A percentile compares a stretch with the other conserved stretches of the same genome.
Evolutionary conservation across 1,284 basidiomycete genomes (phyloP).

Genomic region (Golubevia sp.): DNA sequence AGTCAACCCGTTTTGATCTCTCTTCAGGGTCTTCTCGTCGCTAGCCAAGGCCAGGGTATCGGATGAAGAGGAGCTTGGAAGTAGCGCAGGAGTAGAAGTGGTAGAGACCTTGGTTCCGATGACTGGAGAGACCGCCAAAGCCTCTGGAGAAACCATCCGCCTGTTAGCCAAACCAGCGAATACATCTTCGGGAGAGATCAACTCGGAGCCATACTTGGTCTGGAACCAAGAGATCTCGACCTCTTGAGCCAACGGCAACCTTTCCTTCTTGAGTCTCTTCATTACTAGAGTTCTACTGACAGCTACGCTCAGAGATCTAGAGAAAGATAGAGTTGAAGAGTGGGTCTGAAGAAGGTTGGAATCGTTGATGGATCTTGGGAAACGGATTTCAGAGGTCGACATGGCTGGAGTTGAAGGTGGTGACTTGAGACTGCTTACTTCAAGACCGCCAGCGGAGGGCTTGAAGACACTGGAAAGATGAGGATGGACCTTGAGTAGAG

Average conservation of each 20-base stretch:
- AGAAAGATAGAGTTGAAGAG: slow-evolving; percentile 18
- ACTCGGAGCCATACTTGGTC: slow-evolving; percentile 27
- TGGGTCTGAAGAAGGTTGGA: slow-evolving; percentile 14
- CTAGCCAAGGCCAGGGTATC: slow-evolving; percentile 4
- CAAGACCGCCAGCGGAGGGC: slow-evolving; percentile 9
- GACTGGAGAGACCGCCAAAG: slow-evolving; percentile 33
- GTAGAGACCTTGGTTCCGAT: slow-evolving; percentile 2
- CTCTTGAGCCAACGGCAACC: slow-evolving; percentile 24
- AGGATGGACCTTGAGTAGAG: slow-evolving; percentile 43
- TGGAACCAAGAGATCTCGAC: slow-evolving; percentile 50
- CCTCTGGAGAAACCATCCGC: slow-evolving; percentile 33
- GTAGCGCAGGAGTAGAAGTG: slow-evolving; percentile 5
- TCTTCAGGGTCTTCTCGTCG: neutral
- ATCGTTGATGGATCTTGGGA: slow-evolving; percentile 40
- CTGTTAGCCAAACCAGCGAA: slow-evolving; percentile 18
- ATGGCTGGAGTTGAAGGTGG: slow-evolving; percentile 6
- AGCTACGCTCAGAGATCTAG: slow-evolving; percentile 24
- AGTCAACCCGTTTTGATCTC: slow-evolving; percentile 23
- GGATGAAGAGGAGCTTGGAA: neutral
- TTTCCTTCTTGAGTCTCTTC: slow-evolving; percentile 23
- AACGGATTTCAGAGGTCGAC: slow-evolving; percentile 19
- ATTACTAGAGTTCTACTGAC: slow-evolving; percentile 32
- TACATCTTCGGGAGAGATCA: slow-evolving; percentile 27
- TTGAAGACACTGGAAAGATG: slow-evolving; percentile 23
- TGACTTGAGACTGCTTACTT: neutral